Base-by-base conservation (phyloP, 2,329 filamentous ascomycete species). In the Parastagonospora avenae region DNA sequence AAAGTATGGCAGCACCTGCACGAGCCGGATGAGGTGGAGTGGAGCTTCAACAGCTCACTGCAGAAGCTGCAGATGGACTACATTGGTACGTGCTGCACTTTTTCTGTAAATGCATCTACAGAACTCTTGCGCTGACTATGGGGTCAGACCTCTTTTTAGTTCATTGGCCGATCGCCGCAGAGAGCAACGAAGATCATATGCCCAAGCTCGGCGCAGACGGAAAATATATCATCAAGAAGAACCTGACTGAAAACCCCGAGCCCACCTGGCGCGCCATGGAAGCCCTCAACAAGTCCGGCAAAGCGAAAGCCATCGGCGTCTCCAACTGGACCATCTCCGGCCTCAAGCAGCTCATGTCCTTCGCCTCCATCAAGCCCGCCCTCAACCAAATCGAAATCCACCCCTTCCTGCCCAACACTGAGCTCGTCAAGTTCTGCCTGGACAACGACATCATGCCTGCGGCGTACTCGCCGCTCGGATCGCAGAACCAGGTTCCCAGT, bases 341-440 rank as follows among this genome's bases (percentile, higher is more conserved):
- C 64, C 81, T 92, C 16, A 81, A 91, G 70, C 82, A 88, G 73
- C 78, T 91, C 75, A 85, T 85, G 69, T 68, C 71, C 37, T 87
- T 85, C 70, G 87, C 87, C 4, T 80, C 81, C 42, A 76, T 85
- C 27, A 89, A 84, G 81, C 88, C 88, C 40, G 79, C 84, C 47
- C 85, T 89, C 31, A 90, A 90, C 69, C 89, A 92, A 70, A 83
- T 90, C 59, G 87, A 89, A 82, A 80, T 90, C 44, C 88, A 91
- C 67, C 87, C 88, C 0, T 91, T 87, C 85, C 81, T 81, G 48
- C 87, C 90, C 64, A 86, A 88, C 71, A 78, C 79, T 7, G 79
- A 80, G 8, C 78, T 85, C 38, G 81, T 83, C 32, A 75, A 80
- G 38, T 87, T 84, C 71, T 85, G 82, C 73, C 74, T 80, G 52